Base-by-base conservation (phyloP, 257 asterid species). In the Haberlea rhodopensis region DNA sequence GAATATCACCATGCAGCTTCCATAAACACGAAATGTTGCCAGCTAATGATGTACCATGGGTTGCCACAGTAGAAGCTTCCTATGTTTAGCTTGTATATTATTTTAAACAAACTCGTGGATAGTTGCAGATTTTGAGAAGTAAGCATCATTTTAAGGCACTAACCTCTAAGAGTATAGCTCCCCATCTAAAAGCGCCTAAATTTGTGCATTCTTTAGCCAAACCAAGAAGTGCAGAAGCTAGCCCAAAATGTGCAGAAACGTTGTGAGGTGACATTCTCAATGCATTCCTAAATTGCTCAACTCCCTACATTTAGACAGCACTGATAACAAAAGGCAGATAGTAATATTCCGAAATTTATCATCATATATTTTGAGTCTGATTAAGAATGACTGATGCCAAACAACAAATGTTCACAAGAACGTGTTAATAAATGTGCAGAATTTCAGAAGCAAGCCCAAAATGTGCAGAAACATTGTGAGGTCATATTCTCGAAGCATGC, bases 1-100 rank as follows among this genome's bases (percentile, higher is more conserved):
- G 91, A 76, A 94, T 90, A 71, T 94, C 99, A 62, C 99, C 99
- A 62, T 78, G 94, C 70, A 94, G 84, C 87, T 94, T 94, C 99
- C 99, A 94, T 53, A 81, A 69, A 67, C 94, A 87, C 53, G 99
- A 84, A 43, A 84, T 71, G 75, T 83, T 87, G 57, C 87, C 82
- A 62, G 84, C 84, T 64, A 90, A 78, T 29, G 82, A 72, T 62
- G 90, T 79, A 71, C 91, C 75, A 31, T 60, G 69, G 57, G 70
- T 31, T 25, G 91, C 84, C 67, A 84, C 87, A 70, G 81, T 83
- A 74, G 94, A 81, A 61, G 97, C 97, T 83, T 94, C 99, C 99
- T 94, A 67, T 65, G 66, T 60, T 68, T 55, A 73, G 71, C 63
- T 71, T 60, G 62, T 74, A 57, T 40, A 57, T 70, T 61, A 75